Evolutionary conservation across 2,329 filamentous ascomycete genomes (phyloP).

Genomic region (Curvularia sp.): DNA sequence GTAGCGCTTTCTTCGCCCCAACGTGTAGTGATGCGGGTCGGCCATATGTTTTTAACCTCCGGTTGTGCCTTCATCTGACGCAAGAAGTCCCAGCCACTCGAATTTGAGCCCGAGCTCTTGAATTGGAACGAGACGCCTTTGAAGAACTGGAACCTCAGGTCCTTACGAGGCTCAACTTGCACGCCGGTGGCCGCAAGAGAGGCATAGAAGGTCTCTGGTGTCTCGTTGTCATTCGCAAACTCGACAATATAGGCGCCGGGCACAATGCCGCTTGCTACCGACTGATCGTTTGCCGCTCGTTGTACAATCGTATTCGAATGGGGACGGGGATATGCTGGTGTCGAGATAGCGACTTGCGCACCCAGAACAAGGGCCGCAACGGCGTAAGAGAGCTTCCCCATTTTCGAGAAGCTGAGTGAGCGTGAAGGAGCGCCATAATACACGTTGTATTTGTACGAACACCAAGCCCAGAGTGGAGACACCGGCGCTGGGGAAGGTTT

Average conservation of each 20-base stretch:
- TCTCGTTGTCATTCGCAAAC: slow-evolving; percentile 21
- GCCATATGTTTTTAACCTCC: slow-evolving; percentile 22
- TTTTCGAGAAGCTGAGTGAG: not conserved
- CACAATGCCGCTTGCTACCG: slow-evolving; percentile 1
- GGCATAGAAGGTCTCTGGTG: slow-evolving; percentile 20
- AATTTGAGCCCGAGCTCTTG: slow-evolving; percentile 13
- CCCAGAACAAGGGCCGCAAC: slow-evolving; percentile 13
- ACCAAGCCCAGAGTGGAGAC: slow-evolving; percentile 9
- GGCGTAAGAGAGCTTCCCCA: slow-evolving; percentile 7
- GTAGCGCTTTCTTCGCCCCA: not conserved
- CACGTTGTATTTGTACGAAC: slow-evolving; percentile 7
- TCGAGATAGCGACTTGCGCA: slow-evolving; percentile 6
- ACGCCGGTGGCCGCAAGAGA: slow-evolving; percentile 19
- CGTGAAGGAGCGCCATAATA: not conserved
- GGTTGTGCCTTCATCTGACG: slow-evolving; percentile 3
- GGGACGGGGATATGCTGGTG: not conserved
- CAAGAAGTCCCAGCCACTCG: slow-evolving; percentile 5
- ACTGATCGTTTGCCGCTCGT: slow-evolving; percentile 2
- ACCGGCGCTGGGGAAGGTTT: not conserved
- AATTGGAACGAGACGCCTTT: slow-evolving; percentile 28
- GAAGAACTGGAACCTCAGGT: slow-evolving; percentile 28
- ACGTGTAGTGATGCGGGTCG: slow-evolving; percentile 17
- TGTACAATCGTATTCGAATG: slow-evolving; percentile 1
- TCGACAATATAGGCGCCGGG: slow-evolving; percentile 27
- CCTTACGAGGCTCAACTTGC: slow-evolving; percentile 21